phyloP scores from a whole-genome alignment of 2,329 filamentous ascomycete genomes.

The Alternaria consortialis region DNA sequence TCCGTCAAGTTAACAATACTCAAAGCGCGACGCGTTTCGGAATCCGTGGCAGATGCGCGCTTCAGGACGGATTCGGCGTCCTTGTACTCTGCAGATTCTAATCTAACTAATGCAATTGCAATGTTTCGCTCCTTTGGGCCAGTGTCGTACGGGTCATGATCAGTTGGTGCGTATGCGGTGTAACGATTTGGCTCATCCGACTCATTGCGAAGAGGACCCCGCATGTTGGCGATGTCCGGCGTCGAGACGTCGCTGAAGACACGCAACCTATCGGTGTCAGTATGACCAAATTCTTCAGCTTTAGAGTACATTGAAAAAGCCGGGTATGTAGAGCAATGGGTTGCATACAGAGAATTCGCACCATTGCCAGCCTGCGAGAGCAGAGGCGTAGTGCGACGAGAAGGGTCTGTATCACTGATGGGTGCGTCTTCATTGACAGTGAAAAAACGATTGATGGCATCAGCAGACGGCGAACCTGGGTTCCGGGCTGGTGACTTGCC shows the following conservation, averaged over 20 bases:
- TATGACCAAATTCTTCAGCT: neutral
- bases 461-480: neutral
- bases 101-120: neutral
- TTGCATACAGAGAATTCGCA: neutral
- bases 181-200: neutral
- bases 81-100: constrained; percentile 7
- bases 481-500: neutral
- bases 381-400: neutral
- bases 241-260: constrained; percentile 8
- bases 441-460: constrained; percentile 12
- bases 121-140: neutral
- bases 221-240: neutral
- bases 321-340: neutral
- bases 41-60: constrained; percentile 4
- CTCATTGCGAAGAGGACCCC: neutral
- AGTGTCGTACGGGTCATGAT: neutral
- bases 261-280: neutral
- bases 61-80: constrained; percentile 4
- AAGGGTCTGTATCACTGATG: neutral
- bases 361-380: neutral
- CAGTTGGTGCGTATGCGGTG: neutral
- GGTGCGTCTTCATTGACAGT: neutral
- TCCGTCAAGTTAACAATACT: constrained; percentile 9
- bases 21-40: neutral
- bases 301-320: neutral